Evolutionary conservation across 2,329 filamentous ascomycete species (phyloP).

Genomic region (Fusarium avenaceum): DNA sequence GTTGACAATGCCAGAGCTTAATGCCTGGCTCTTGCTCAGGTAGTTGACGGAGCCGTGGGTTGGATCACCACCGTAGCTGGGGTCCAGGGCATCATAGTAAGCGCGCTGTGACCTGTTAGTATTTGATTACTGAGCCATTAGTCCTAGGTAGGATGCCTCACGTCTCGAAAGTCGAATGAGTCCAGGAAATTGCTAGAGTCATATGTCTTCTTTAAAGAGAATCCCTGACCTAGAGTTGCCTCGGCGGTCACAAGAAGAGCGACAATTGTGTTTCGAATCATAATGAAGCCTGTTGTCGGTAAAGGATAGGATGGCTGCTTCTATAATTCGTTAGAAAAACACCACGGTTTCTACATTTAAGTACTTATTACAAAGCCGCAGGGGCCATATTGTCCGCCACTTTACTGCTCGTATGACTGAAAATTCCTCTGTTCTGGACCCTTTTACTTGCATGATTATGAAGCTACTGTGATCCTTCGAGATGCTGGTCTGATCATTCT

Average conservation of each 20-base stretch:
- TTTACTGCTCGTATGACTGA: no score
- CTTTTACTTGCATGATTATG: neutral
- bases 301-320: neutral
- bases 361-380: neutral
- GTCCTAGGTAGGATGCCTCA: neutral
- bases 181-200: slow-evolving; percentile 25
- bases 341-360: neutral
- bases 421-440: neutral
- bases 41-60: slow-evolving; percentile 26
- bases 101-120: slow-evolving; percentile 3
- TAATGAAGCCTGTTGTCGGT: neutral
- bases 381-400: neutral
- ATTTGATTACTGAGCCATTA: rapidly evolving
- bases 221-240: neutral
- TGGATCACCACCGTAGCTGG: slow-evolving; percentile 17
- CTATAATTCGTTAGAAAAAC: neutral
- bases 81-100: slow-evolving; percentile 12
- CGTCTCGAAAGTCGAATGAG: slow-evolving; percentile 26
- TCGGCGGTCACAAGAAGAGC: slow-evolving; percentile 1
- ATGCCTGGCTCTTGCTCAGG: slow-evolving; percentile 10
- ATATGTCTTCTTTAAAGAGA: slow-evolving; percentile 20
- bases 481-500: neutral
- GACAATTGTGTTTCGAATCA: slow-evolving; percentile 9
- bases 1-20: slow-evolving; percentile 22
- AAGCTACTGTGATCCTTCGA: neutral